Evolutionary conservation across 306 rosid genomes (phyloP).

Genomic region (Lablab purpureus): DNA sequence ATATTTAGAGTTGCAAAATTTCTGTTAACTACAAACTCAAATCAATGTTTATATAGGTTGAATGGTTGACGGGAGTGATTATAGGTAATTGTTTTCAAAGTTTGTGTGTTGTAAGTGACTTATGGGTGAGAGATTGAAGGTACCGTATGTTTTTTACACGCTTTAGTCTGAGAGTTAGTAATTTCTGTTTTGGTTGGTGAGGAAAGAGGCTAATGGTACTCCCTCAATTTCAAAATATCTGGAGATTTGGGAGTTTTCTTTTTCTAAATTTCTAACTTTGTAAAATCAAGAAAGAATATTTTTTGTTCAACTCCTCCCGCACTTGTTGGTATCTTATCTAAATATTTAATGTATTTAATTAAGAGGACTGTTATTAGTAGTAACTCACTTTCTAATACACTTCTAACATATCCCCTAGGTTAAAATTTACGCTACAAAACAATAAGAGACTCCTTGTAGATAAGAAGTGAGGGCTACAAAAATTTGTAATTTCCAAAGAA

Average conservation of each 20-base stretch:
- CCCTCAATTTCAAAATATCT: neutral
- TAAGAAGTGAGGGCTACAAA: neutral
- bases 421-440: neutral
- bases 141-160: conserved; percentile 4
- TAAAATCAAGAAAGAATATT: neutral
- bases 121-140: conserved; percentile 36
- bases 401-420: neutral
- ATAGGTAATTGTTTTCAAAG: neutral
- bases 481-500: neutral
- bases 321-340: conserved; percentile 1
- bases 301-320: neutral
- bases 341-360: neutral
- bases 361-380: neutral
- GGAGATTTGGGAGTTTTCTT: neutral
- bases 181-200: conserved; percentile 31
- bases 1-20: neutral
- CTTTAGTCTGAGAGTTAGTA: neutral
- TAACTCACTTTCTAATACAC: neutral
- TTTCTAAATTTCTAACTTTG: neutral
- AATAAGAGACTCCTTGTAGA: too few relatives aligned
- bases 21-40: neutral
- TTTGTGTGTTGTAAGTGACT: conserved; percentile 12
- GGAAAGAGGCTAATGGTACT: neutral
- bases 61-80: conserved; percentile 23
- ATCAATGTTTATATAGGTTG: conserved; percentile 10